Base-by-base conservation (phyloP, 2,329 filamentous ascomycete genomes). In the Waltergamsia citrina region DNA sequence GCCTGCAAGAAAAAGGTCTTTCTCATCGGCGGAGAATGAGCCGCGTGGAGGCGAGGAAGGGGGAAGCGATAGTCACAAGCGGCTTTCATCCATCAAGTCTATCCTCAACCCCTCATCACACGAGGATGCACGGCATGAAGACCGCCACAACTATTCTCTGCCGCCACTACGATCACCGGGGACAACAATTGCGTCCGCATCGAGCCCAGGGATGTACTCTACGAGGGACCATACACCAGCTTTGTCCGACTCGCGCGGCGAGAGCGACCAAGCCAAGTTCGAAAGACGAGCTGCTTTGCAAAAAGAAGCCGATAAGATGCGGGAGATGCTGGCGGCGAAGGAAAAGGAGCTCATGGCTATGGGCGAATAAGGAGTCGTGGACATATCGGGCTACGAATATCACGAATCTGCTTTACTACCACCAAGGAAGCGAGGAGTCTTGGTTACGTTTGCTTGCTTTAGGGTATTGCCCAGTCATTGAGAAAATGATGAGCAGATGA, bases 281-380 rank as follows among this genome's bases (percentile, higher is more conserved):
- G 79, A 83, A 42, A 69, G 77, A 36, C 69, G 81, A 32, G 73
- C 72, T 7, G 71, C 77, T 31, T 59, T 93, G 32, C 71, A 80
- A 50, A 67, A 76, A 17, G 85, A 93, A 53, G 78, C 83, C 1
- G 82, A 88, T 48, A 67, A 68, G 34, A 92, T 92, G 77, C 71
- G 82, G 24, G 74, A 80, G 52, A 65, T 81, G 54, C 63, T 88
- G 20, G 69, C 76, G 8, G 79, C 74, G 10, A 88, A 87, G 49
- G 83, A 88, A 56, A 67, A 76, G 30, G 83, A 88, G 48, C 60
- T 88, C 14, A 52, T 55, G 45, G 56, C 57, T 32, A 42, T 59
- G 32, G 51, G 51, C n/a, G n/a, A n/a, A n/a, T n/a, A n/a, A n/a
- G n/a, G n/a, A n/a, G n/a, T n/a, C n/a, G n/a, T n/a, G n/a, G n/a